Conservation (phyloP, 257 asterid species). For the Echites panduratus region DNA sequence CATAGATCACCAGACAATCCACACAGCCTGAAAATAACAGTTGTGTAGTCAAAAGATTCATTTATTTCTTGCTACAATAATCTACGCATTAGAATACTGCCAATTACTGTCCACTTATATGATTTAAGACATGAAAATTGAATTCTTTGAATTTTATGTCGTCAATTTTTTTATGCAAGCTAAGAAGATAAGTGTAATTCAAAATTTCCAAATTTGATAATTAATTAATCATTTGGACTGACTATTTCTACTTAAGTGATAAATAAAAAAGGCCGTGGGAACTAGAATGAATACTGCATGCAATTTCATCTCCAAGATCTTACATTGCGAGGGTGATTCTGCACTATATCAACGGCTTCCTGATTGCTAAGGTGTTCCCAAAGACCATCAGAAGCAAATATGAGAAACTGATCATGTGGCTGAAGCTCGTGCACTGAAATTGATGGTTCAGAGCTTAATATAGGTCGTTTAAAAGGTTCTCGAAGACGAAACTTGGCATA, state of each 20-base stretch:
- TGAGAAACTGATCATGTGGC: constrained; percentile 42
- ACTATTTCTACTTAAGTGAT: not conserved
- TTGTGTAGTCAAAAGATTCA: no score
- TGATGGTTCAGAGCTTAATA: constrained; percentile 44
- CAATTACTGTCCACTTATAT: not conserved
- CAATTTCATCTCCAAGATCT: constrained; percentile 14
- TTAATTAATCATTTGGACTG: not conserved
- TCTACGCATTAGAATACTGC: not conserved
- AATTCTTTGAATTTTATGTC: not conserved
- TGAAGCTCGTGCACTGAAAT: constrained; percentile 38
- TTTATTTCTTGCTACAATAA: no score
- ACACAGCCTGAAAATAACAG: not conserved
- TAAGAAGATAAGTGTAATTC: not conserved
- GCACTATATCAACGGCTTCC: constrained; percentile 52
- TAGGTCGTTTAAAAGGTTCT: constrained; percentile 35
- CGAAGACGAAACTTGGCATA: constrained; percentile 44
- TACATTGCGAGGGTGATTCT: constrained; percentile 34
- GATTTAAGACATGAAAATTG: not conserved
- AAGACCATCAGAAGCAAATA: constrained; percentile 53
- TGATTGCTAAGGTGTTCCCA: constrained; percentile 56
- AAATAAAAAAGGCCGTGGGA: not conserved
- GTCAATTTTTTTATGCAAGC: no score
- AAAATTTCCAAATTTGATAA: no score
- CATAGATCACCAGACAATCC: not conserved
- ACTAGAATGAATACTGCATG: not conserved